These are phyloP conservation scores for Amauroascus verrucosus DNA, from an alignment of 2,329 filamentous ascomycete species.

Conservation along the genomic window DNA sequence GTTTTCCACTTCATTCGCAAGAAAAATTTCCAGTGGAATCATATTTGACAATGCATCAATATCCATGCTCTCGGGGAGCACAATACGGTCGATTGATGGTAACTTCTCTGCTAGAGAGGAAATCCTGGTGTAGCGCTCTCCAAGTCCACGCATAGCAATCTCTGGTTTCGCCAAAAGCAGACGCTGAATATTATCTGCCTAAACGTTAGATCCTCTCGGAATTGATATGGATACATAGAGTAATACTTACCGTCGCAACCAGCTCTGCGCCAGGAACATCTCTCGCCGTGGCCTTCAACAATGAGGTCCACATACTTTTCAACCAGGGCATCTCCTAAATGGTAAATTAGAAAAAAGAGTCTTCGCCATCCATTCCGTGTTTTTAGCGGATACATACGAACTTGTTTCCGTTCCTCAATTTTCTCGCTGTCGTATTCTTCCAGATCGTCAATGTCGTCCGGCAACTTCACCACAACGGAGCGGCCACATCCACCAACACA, in stretches of 20 bases:
- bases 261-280: constrained; percentile 74
- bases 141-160: constrained; percentile 48
- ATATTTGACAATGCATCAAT: constrained; percentile 25
- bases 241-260: constrained; percentile 65
- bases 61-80: constrained; percentile 26
- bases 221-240: background rate
- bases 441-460: constrained; percentile 51
- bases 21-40: constrained; percentile 24
- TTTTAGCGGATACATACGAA: constrained; percentile 27
- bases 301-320: constrained; percentile 67
- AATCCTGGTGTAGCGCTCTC: constrained; percentile 53
- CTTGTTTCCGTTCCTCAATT: constrained; percentile 34
- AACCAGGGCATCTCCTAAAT: constrained; percentile 54
- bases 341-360: background rate
- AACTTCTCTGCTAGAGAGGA: constrained; percentile 30
- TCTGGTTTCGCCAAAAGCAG: constrained; percentile 54
- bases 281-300: constrained; percentile 62
- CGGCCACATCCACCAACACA: constrained; percentile 73
- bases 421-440: constrained; percentile 38
- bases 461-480: constrained; percentile 70
- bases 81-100: constrained; percentile 24
- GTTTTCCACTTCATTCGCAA: constrained; percentile 5
- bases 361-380: background rate
- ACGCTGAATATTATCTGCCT: constrained; percentile 52
- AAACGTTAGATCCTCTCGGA: background rate